These are phyloP conservation scores for Fusarium sp. DNA, from an alignment of 2,329 filamentous ascomycete genomes.

Conservation along the genomic window DNA sequence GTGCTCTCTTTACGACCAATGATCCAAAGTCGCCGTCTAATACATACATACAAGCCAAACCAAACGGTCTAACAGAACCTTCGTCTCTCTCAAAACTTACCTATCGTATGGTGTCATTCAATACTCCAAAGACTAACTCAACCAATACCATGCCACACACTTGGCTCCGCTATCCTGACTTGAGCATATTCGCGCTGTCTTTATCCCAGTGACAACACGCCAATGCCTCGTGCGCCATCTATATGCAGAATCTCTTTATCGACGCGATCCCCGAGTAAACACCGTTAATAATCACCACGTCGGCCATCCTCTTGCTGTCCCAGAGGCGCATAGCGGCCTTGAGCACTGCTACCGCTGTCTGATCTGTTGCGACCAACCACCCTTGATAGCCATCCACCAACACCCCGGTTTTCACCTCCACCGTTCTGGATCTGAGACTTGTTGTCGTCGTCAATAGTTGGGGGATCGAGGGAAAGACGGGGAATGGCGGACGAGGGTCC, in stretches of 20 bases:
- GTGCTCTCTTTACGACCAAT: slow-evolving; percentile 29
- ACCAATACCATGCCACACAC: slow-evolving; percentile 12
- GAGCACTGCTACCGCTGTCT: slow-evolving; percentile 50
- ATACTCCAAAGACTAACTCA: slow-evolving; percentile 7
- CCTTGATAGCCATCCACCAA: slow-evolving; percentile 60
- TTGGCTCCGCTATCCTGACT: slow-evolving; percentile 22
- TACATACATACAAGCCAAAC: slow-evolving; percentile 28
- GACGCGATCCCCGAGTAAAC: slow-evolving; percentile 32
- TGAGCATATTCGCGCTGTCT: slow-evolving; percentile 15
- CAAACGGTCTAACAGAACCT: slow-evolving; percentile 35
- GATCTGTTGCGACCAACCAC: slow-evolving; percentile 52
- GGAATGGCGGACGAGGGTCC: slow-evolving; percentile 75
- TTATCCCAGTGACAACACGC: slow-evolving; percentile 33
- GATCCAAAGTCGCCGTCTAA: slow-evolving; percentile 19
- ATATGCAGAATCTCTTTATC: slow-evolving; percentile 50
- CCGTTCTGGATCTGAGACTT: slow-evolving; percentile 52
- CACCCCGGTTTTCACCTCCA: slow-evolving; percentile 51
- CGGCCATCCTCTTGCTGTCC: slow-evolving; percentile 52
- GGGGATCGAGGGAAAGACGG: slow-evolving; percentile 81
- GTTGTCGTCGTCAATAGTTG: slow-evolving; percentile 62
- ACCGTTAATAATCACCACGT: slow-evolving; percentile 41
- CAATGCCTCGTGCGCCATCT: slow-evolving; percentile 45
- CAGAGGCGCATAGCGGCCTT: slow-evolving; percentile 54
- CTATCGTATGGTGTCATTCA: slow-evolving; percentile 24
- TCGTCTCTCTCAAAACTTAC: slow-evolving; percentile 21